phyloP scores from a whole-genome alignment of 2,329 filamentous ascomycete species.

The Talaromyces islandicus region DNA sequence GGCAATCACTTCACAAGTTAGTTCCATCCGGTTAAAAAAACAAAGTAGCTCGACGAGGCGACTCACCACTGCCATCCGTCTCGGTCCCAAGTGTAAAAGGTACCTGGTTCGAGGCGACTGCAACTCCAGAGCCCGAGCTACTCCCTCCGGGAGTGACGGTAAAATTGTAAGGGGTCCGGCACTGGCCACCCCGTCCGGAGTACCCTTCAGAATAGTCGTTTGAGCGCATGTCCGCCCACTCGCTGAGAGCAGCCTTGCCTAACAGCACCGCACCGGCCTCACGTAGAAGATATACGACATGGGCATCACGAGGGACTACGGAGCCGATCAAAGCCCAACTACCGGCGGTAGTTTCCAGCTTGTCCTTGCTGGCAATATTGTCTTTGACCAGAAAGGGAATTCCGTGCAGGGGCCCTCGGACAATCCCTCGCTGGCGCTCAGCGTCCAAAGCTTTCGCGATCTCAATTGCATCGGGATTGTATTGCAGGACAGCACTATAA shows the following conservation, averaged over 20 bases:
- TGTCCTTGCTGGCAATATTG: constrained; percentile 59
- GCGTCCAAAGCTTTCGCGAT: constrained; percentile 58
- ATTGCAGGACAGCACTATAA: constrained; percentile 48
- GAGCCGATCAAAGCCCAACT: constrained; percentile 61
- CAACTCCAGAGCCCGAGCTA: constrained; percentile 60
- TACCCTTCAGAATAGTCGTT: constrained; percentile 65
- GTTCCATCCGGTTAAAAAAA: not conserved
- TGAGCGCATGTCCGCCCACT: constrained; percentile 69
- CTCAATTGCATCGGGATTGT: constrained; percentile 60
- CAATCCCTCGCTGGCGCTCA: constrained; percentile 51
- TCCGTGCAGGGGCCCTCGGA: constrained; percentile 64
- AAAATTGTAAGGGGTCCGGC: constrained; percentile 61
- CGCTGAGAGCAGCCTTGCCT: constrained; percentile 64
- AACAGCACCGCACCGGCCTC: constrained; percentile 63
- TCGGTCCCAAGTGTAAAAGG: constrained; percentile 66
- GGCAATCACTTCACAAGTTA: constrained; percentile 51
- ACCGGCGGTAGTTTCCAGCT: constrained; percentile 69
- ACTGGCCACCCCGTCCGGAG: constrained; percentile 59
- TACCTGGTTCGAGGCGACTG: constrained; percentile 58
- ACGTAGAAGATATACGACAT: constrained; percentile 56
- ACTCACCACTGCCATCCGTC: constrained; percentile 58
- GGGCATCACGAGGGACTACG: constrained; percentile 61
- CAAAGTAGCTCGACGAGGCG: not conserved
- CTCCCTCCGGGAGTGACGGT: constrained; percentile 63
- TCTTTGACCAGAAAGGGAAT: constrained; percentile 73